A percentile compares a stretch with the other conserved stretches of the same genome.
phyloP scores from a whole-genome alignment of 2,329 filamentous ascomycete genomes.

The Venturia effusa region DNA sequence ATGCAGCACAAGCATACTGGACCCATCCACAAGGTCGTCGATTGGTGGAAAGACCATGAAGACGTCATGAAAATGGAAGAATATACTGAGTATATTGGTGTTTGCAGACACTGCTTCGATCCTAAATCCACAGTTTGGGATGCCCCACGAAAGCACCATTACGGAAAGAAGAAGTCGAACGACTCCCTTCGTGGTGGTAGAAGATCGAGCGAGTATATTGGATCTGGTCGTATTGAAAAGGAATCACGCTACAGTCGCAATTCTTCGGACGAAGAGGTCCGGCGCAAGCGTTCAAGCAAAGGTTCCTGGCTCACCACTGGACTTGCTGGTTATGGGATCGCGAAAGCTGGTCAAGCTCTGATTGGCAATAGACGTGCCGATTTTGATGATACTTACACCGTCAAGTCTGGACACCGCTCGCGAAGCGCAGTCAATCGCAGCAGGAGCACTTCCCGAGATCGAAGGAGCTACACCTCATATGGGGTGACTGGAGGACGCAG shows the following conservation, averaged over 20 bases:
- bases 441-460: conserved; percentile 21
- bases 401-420: conserved; percentile 39
- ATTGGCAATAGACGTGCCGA: conserved; percentile 39
- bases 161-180: conserved; percentile 22
- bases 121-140: conserved; percentile 44
- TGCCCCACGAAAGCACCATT: conserved; percentile 51
- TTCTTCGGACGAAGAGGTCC: conserved; percentile 41
- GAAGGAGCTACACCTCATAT: not conserved
- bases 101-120: conserved; percentile 56
- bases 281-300: conserved; percentile 28
- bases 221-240: conserved; percentile 43
- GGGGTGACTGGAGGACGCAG: conserved; percentile 9
- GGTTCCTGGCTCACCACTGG: conserved; percentile 44
- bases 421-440: conserved; percentile 23
- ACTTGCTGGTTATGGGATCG: conserved; percentile 43
- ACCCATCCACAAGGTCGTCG: conserved; percentile 44
- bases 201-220: conserved; percentile 11
- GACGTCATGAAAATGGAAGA: conserved; percentile 57
- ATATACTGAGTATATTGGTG: conserved; percentile 55
- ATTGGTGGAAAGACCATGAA: conserved; percentile 53
- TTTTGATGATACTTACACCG: conserved; percentile 50
- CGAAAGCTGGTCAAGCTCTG: conserved; percentile 41
- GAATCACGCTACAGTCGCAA: conserved; percentile 39
- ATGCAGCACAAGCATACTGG: conserved; percentile 44
- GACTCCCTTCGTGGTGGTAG: conserved; percentile 20